Conservation (phyloP, 2,329 filamentous ascomycete species). For the Cercospora sp. region DNA sequence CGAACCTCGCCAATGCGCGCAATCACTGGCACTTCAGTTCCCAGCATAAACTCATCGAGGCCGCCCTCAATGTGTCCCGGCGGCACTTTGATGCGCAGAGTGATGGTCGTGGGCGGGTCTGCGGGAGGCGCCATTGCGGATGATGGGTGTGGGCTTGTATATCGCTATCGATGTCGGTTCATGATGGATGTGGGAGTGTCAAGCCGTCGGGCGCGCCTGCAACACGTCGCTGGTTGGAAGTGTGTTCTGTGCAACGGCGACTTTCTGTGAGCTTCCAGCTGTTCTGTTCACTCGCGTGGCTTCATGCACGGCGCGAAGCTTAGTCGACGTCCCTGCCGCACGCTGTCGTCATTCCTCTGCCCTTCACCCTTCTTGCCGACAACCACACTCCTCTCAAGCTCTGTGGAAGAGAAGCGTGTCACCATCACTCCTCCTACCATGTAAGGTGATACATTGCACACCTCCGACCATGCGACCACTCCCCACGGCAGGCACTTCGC, state of each 20-base stretch:
- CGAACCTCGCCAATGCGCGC: constrained; percentile 57
- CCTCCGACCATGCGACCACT: constrained; percentile 16
- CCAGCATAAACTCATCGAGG: constrained; percentile 35
- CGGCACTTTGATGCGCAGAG: constrained; percentile 38
- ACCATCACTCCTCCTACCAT: not conserved
- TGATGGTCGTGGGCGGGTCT: constrained; percentile 35
- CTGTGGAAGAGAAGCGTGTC: not conserved
- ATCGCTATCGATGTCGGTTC: not conserved
- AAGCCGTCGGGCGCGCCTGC: not conserved
- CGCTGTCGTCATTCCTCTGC: not conserved
- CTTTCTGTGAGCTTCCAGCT: not conserved
- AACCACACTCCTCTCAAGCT: not conserved
- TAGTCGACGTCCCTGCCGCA: not conserved
- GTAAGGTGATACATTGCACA: constrained; percentile 7
- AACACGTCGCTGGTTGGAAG: not conserved
- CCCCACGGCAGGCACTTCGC: constrained; percentile 3
- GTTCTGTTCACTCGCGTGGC: constrained; percentile 8
- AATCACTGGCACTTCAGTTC: constrained; percentile 28
- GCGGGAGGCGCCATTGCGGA: constrained; percentile 32
- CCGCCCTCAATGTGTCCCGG: constrained; percentile 34
- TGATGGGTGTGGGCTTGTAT: not conserved
- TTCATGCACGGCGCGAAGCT: constrained; percentile 1
- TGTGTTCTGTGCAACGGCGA: not conserved
- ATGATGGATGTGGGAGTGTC: not conserved
- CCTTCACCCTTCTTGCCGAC: not conserved